phyloP scores from a whole-genome alignment of 257 asterid genomes.

The Solanum rostratum region DNA sequence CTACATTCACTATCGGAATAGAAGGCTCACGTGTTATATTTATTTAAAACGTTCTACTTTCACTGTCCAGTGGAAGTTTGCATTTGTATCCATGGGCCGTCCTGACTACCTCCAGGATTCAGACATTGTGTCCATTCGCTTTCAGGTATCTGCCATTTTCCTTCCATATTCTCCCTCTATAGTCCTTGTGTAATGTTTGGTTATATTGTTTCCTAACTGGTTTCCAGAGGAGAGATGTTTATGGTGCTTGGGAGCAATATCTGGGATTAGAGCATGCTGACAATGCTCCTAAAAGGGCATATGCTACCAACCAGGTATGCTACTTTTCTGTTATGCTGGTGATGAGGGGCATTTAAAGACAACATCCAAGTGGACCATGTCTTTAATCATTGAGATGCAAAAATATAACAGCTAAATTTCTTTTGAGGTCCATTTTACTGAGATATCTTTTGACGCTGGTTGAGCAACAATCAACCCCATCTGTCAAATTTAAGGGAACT shows the following conservation, averaged over 20 bases:
- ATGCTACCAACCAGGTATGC: conserved; percentile 49
- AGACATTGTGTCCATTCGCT: conserved; percentile 53
- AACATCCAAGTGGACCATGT: background rate
- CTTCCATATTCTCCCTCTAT: background rate
- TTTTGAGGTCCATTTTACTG: background rate
- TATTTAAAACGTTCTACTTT: background rate
- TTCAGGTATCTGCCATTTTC: conserved; percentile 35
- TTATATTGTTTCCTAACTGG: background rate
- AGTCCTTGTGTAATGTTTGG: background rate
- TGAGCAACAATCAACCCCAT: background rate
- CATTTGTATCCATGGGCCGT: conserved; percentile 55
- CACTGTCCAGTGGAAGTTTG: conserved; percentile 60
- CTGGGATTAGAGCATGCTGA: conserved; percentile 76
- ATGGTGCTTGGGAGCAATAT: conserved; percentile 85
- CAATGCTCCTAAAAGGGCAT: conserved; percentile 56
- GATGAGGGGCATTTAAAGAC: background rate
- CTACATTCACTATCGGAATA: background rate
- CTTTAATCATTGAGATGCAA: background rate
- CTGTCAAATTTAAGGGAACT: background rate
- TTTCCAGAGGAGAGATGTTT: conserved; percentile 54
- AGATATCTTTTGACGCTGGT: background rate
- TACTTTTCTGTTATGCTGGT: background rate
- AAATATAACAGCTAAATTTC: background rate
- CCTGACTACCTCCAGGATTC: conserved; percentile 72
- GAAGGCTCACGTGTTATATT: background rate